Conservation (phyloP, 192 early-diverging fungal species). For the Lobosporangium transversale region DNA sequence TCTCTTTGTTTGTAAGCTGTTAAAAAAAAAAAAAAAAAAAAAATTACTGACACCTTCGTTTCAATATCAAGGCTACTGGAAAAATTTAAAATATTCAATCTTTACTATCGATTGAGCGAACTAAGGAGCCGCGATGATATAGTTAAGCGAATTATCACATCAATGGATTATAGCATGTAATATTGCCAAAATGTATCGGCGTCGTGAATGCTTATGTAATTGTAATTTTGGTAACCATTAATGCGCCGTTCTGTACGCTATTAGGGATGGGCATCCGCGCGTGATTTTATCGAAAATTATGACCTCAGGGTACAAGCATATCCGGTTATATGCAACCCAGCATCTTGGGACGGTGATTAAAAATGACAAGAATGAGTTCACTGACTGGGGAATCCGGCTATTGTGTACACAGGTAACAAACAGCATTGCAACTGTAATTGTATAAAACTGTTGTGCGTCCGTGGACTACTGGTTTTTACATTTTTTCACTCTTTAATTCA, state of each 20-base stretch:
- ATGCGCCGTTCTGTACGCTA: background rate
- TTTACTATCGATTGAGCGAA: slow-evolving; percentile 83
- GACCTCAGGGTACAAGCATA: slow-evolving; percentile 84
- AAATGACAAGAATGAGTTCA: slow-evolving; percentile 65
- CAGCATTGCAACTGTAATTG: background rate
- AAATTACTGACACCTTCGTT: too few relatives aligned
- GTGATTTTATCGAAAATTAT: slow-evolving; percentile 85
- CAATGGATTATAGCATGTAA: slow-evolving; percentile 77
- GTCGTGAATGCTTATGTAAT: too few relatives aligned
- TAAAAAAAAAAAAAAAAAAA: too few relatives aligned
- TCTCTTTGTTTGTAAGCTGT: too few relatives aligned
- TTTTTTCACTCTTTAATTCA: too few relatives aligned
- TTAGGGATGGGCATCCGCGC: slow-evolving; percentile 82
- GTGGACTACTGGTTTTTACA: background rate
- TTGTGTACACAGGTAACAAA: slow-evolving; percentile 72
- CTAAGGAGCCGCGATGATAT: slow-evolving; percentile 82
- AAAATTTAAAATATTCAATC: slow-evolving; percentile 81
- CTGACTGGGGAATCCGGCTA: slow-evolving; percentile 77
- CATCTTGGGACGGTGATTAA: slow-evolving; percentile 73
- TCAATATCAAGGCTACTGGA: slow-evolving; percentile 61
- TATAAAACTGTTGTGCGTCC: background rate
- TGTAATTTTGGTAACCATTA: too few relatives aligned
- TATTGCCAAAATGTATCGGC: background rate
- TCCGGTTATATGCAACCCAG: slow-evolving; percentile 79
- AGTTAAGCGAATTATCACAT: slow-evolving; percentile 74